These are phyloP conservation scores for Kalaharituber pfeilii DNA, from an alignment of 2,329 filamentous ascomycete genomes.

Conservation along the genomic window DNA sequence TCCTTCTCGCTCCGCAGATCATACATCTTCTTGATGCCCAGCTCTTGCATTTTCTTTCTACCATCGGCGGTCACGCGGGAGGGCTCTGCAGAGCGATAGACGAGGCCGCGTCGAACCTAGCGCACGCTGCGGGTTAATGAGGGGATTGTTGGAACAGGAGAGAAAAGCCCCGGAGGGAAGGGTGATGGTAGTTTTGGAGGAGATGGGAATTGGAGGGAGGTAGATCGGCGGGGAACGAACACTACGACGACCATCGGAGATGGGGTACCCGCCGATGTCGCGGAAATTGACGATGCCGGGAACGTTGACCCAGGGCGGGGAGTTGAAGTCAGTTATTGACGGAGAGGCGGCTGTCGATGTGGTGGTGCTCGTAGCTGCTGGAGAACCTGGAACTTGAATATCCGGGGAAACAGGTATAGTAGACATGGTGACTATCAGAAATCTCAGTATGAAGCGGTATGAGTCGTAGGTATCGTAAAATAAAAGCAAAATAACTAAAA, in stretches of 20 bases:
- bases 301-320: conserved; percentile 29
- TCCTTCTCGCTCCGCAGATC: conserved; percentile 45
- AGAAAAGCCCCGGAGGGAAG: too few relatives aligned
- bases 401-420: too few relatives aligned
- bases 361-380: too few relatives aligned
- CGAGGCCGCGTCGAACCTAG: conserved; percentile 34
- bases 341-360: neutral
- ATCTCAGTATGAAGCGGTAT: too few relatives aligned
- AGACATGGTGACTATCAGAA: too few relatives aligned
- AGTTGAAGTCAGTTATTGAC: neutral
- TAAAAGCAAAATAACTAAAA: too few relatives aligned
- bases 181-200: too few relatives aligned
- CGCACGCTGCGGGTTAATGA: too few relatives aligned
- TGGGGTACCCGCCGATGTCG: conserved; percentile 44
- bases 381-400: too few relatives aligned
- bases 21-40: conserved; percentile 48
- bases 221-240: neutral
- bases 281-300: conserved; percentile 50
- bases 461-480: too few relatives aligned
- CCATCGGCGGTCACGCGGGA: conserved; percentile 39
- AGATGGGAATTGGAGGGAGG: neutral
- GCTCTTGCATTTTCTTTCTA: conserved; percentile 33
- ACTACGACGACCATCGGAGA: conserved; percentile 20
- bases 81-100: conserved; percentile 55
- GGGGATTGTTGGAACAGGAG: too few relatives aligned